Evolutionary conservation across 2,329 filamentous ascomycete genomes (phyloP).

Genomic region (Coccinonectria pachysandricola): DNA sequence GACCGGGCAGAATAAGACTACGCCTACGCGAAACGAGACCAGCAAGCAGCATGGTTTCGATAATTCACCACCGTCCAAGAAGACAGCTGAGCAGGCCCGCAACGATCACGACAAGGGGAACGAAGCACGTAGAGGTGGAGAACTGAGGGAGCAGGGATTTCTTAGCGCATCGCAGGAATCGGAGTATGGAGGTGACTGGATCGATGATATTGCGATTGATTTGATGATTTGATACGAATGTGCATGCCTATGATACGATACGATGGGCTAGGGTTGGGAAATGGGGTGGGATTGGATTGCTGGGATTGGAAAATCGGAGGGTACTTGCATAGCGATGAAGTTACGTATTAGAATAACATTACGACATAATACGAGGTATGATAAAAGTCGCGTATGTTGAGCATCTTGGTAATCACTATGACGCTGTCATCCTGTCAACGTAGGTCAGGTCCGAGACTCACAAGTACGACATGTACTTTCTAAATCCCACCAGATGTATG

Average conservation of each 20-base stretch:
- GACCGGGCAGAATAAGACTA: background rate
- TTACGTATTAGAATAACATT: no score
- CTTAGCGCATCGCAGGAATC: conserved; percentile 32
- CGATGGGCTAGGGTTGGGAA: background rate
- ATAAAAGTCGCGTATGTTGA: no score
- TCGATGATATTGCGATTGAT: conserved; percentile 27
- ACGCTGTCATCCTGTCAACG: no score
- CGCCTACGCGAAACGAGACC: background rate
- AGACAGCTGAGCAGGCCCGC: background rate
- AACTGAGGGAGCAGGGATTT: no score
- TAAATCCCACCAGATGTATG: no score
- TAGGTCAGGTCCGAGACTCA: no score
- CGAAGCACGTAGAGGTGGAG: conserved; percentile 7
- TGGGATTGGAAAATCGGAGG: background rate
- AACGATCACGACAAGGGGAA: conserved; percentile 17
- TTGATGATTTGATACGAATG: conserved; percentile 17
- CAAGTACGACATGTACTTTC: no score
- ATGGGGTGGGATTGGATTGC: conserved; percentile 1
- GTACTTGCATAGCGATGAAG: background rate
- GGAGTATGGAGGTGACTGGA: conserved; percentile 29
- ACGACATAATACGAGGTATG: no score
- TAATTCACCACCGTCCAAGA: conserved; percentile 1
- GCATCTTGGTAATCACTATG: no score
- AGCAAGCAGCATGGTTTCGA: conserved; percentile 1
- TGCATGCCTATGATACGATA: no score